Evolutionary conservation across 2,329 filamentous ascomycete species (phyloP).

Genomic region (Nectriaceae sp.): DNA sequence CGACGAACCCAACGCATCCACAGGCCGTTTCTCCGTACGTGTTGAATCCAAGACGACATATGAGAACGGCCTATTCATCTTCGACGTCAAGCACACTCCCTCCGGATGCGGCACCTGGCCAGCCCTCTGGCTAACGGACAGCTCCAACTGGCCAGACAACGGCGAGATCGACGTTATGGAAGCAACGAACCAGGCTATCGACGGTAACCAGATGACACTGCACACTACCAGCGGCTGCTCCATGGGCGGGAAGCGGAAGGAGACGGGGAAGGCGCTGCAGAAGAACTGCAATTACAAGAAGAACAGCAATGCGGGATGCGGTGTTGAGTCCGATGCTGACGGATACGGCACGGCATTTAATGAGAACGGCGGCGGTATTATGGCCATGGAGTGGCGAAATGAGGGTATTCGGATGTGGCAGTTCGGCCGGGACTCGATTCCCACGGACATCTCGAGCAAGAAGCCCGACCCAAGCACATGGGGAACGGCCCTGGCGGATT

Average conservation of each 20-base stretch:
- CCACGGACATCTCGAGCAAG: constrained; percentile 50
- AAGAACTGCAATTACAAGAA: constrained; percentile 53
- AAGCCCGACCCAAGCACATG: constrained; percentile 63
- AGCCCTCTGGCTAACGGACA: constrained; percentile 66
- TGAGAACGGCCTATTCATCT: constrained; percentile 65
- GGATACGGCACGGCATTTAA: constrained; percentile 58
- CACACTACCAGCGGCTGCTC: constrained; percentile 56
- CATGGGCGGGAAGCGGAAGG: constrained; percentile 55
- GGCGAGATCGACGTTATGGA: constrained; percentile 69
- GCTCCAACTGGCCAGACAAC: constrained; percentile 60
- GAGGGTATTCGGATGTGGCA: constrained; percentile 66
- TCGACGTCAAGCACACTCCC: constrained; percentile 65
- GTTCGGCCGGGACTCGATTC: constrained; percentile 51
- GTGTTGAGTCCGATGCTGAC: constrained; percentile 44
- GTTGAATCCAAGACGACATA: constrained; percentile 63
- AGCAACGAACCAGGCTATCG: constrained; percentile 53
- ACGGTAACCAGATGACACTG: constrained; percentile 61
- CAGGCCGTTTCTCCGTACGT: constrained; percentile 64
- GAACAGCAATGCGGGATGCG: constrained; percentile 59
- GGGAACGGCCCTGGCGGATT: constrained; percentile 64
- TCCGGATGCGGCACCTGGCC: constrained; percentile 67
- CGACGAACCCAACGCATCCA: constrained; percentile 52
- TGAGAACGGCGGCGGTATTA: constrained; percentile 54
- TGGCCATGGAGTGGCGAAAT: constrained; percentile 62
- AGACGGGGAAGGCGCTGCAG: constrained; percentile 46